These are phyloP conservation scores for Cnidoscolus chayamansa DNA, from an alignment of 441 rosid genomes.

Conservation along the genomic window DNA sequence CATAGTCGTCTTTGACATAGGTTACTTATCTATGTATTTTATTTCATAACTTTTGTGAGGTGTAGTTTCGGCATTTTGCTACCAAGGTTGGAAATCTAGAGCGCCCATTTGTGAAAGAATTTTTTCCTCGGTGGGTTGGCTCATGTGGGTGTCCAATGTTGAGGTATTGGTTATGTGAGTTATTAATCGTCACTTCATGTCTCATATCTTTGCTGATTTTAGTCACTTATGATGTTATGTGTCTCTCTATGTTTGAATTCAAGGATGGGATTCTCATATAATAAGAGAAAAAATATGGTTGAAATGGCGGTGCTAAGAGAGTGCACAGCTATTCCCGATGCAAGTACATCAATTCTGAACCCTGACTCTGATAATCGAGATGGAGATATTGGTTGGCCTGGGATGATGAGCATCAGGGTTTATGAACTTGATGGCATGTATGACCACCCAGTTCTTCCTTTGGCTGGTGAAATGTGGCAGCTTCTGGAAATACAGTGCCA, in stretches of 20 bases:
- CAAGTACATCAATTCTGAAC: slow-evolving; percentile 47
- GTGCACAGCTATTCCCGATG: slow-evolving; percentile 73
- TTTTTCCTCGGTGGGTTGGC: slow-evolving; percentile 92
- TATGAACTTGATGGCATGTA: slow-evolving; percentile 95
- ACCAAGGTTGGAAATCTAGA: slow-evolving; percentile 94
- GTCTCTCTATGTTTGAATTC: slow-evolving; percentile 21
- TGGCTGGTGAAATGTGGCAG: slow-evolving; percentile 97
- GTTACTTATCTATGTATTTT: not conserved
- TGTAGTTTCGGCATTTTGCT: slow-evolving; percentile 94
- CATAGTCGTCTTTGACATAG: not conserved
- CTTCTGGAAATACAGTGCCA: slow-evolving; percentile 95
- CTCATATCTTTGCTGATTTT: slow-evolving; percentile 2
- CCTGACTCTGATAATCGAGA: slow-evolving; percentile 81
- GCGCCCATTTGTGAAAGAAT: slow-evolving; percentile 94
- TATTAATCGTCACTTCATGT: slow-evolving; percentile 9
- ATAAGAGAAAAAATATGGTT: slow-evolving; percentile 85
- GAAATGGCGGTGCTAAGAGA: slow-evolving; percentile 91
- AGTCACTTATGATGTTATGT: slow-evolving; percentile 1
- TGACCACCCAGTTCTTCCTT: slow-evolving; percentile 89
- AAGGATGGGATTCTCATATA: slow-evolving; percentile 97
- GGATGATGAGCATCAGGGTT: slow-evolving; percentile 95
- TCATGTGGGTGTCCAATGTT: slow-evolving; percentile 87
- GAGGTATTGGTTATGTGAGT: slow-evolving; percentile 48
- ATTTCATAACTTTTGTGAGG: slow-evolving; percentile 22
- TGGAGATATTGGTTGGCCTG: slow-evolving; percentile 95